Conservation (phyloP, 306 rosid genomes). For the Vigna radiata region DNA sequence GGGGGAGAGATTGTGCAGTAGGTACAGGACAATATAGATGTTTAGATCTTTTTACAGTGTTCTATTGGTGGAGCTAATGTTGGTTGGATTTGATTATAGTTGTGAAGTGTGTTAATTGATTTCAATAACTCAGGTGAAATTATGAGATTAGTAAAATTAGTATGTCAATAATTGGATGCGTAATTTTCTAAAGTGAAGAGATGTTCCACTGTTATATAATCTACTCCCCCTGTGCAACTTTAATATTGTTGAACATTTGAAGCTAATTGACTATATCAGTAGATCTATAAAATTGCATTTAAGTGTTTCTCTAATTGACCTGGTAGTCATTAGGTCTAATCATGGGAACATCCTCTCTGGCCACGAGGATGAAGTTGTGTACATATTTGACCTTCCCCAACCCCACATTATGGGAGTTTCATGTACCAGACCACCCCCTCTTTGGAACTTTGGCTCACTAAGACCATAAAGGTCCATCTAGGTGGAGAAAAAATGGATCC, state of each 20-base stretch:
- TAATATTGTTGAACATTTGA: conserved; percentile 6
- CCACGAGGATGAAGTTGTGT: no score
- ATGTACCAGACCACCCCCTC: neutral
- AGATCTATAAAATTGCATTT: neutral
- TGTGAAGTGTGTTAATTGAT: neutral
- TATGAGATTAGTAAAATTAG: neutral
- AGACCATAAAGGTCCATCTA: neutral
- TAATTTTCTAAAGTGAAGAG: conserved; percentile 9
- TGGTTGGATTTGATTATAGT: neutral
- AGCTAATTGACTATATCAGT: neutral
- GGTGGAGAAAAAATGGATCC: neutral
- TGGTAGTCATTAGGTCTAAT: neutral
- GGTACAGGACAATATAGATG: neutral
- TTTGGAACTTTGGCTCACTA: neutral
- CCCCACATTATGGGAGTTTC: neutral
- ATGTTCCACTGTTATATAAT: neutral
- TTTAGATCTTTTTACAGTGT: neutral
- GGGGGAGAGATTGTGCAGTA: neutral
- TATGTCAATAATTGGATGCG: neutral
- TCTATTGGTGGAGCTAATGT: conserved; percentile 4
- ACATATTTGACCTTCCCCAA: neutral
- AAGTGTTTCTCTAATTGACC: neutral
- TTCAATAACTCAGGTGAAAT: conserved; percentile 15
- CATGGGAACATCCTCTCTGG: neutral
- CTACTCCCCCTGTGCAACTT: neutral